These are phyloP conservation scores for Rubroshorea leprosula DNA, from an alignment of 345 rosid species.

Conservation along the genomic window DNA sequence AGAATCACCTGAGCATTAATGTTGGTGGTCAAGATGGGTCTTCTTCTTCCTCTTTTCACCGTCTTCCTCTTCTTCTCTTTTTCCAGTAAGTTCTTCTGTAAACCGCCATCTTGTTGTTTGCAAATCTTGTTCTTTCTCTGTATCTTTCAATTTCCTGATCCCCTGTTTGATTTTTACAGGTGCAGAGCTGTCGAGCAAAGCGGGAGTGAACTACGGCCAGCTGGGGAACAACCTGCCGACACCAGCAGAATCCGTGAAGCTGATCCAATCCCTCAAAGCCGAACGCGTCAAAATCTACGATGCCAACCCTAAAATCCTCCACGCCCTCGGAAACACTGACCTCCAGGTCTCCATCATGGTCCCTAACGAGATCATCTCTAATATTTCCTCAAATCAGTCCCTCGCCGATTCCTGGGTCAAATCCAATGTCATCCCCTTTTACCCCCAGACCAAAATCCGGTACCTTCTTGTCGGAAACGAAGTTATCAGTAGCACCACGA, in stretches of 20 bases:
- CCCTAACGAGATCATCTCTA: constrained; percentile 57
- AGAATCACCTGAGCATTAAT: too few species aligned
- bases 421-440: constrained; percentile 54
- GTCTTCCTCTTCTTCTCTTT: constrained; percentile 26
- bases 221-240: constrained; percentile 70
- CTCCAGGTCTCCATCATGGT: constrained; percentile 68
- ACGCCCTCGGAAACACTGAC: constrained; percentile 46
- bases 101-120: neutral
- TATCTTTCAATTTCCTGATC: neutral
- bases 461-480: constrained; percentile 94
- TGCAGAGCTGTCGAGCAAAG: constrained; percentile 41
- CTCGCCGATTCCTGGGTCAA: constrained; percentile 64
- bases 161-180: constrained; percentile 21
- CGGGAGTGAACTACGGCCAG: constrained; percentile 71
- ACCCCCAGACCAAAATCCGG: constrained; percentile 65
- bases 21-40: too few species aligned
- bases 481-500: constrained; percentile 48
- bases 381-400: constrained; percentile 36
- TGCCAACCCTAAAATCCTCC: constrained; percentile 67
- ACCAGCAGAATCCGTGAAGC: constrained; percentile 38
- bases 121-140: neutral
- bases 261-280: constrained; percentile 55
- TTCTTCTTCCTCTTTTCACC: neutral
- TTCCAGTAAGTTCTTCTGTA: constrained; percentile 26
- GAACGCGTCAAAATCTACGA: constrained; percentile 73